A percentile compares a stretch with the other conserved stretches of the same genome.
Conservation (phyloP, 257 asterid genomes). For the Scutellaria minor region DNA sequence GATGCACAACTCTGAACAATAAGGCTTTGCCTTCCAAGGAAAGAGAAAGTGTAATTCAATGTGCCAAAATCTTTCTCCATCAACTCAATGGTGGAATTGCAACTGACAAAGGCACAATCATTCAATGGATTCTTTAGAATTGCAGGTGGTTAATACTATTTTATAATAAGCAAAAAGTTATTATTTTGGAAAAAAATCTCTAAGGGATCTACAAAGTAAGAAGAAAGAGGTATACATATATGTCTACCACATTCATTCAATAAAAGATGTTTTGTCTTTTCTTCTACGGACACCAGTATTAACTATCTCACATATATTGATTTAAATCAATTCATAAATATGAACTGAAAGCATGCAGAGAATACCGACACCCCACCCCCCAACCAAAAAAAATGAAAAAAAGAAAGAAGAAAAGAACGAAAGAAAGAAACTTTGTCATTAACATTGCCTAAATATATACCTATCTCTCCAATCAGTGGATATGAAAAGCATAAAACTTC, state of each 20-base stretch:
- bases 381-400: no score
- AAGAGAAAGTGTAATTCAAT: neutral
- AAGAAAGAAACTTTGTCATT: neutral
- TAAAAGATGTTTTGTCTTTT: constrained; percentile 5
- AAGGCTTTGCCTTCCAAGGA: neutral
- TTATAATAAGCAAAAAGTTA: no score
- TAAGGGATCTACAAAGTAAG: neutral
- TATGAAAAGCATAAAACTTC: constrained; percentile 11
- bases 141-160: no score
- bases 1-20: constrained; percentile 13
- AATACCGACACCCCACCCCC: neutral
- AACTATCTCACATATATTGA: neutral
- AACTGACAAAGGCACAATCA: neutral
- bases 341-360: neutral
- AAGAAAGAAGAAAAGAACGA: no score
- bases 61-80: neutral
- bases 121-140: neutral
- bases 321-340: neutral
- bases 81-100: constrained; percentile 22
- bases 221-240: neutral
- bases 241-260: neutral
- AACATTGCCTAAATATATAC: constrained; percentile 8
- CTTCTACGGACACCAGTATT: neutral
- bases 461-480: neutral
- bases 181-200: neutral